Evolutionary conservation across 495 filamentous ascomycete genomes (phyloP).

Genomic region (Oleoguttula mirabilis): DNA sequence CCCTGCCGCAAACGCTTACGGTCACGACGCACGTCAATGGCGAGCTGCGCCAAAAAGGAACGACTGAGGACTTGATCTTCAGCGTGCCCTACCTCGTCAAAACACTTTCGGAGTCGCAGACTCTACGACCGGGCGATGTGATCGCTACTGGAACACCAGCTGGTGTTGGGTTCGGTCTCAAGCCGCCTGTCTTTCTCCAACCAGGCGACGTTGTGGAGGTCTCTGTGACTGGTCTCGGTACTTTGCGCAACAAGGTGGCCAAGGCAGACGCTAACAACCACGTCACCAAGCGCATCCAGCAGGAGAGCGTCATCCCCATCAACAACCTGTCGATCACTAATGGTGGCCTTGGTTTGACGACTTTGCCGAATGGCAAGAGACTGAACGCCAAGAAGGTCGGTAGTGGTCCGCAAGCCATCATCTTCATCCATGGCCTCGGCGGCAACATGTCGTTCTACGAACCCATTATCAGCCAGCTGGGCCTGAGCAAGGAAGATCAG

Average conservation of each 20-base stretch:
- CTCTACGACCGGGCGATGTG: slow-evolving; percentile 36
- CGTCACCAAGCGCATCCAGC: slow-evolving; percentile 14
- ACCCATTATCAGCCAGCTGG: slow-evolving; percentile 30
- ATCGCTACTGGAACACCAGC: slow-evolving; percentile 41
- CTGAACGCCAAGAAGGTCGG: slow-evolving; percentile 30
- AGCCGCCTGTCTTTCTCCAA: slow-evolving; percentile 36
- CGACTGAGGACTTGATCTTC: slow-evolving; percentile 37
- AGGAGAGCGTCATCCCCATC: slow-evolving; percentile 21
- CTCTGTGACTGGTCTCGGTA: slow-evolving; percentile 36
- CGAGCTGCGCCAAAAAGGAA: slow-evolving; percentile 33
- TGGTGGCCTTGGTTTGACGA: slow-evolving; percentile 30
- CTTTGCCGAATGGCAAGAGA: slow-evolving; percentile 33
- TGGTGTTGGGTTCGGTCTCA: slow-evolving; percentile 40
- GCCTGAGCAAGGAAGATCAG: slow-evolving; percentile 16
- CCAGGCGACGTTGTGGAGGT: slow-evolving; percentile 35
- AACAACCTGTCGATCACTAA: slow-evolving; percentile 24
- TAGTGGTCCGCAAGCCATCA: slow-evolving; percentile 21
- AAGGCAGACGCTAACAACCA: slow-evolving; percentile 23
- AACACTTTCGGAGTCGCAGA: slow-evolving; percentile 35
- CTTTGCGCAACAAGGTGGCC: slow-evolving; percentile 35
- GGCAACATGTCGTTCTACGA: slow-evolving; percentile 33
- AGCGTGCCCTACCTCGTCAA: slow-evolving; percentile 33
- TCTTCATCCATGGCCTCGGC: slow-evolving; percentile 44
- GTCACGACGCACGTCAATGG: slow-evolving; percentile 37
- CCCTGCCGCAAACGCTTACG: slow-evolving; percentile 31